Evolutionary conservation across 1,284 basidiomycete species (phyloP).

Genomic region (Quambalaria eucalypti): DNA sequence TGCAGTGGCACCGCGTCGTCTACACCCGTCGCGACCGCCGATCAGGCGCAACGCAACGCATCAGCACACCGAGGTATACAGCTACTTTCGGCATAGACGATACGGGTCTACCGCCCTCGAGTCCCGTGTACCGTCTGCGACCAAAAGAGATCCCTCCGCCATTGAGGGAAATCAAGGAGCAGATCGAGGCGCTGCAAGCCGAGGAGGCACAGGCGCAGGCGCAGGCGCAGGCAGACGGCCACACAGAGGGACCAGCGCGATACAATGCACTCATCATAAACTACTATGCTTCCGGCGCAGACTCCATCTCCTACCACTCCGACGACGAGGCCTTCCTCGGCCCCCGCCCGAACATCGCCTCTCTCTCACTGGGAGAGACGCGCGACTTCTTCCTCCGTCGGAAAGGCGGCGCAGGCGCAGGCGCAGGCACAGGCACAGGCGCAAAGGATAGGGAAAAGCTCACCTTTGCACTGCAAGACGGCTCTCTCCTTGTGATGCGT

Average conservation of each 20-base stretch:
- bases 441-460: slow-evolving; percentile 29
- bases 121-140: not conserved
- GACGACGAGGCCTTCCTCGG: slow-evolving; percentile 49
- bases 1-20: slow-evolving; percentile 16
- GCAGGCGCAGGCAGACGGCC: too few relatives aligned
- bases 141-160: slow-evolving; percentile 9
- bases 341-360: slow-evolving; percentile 46
- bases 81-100: slow-evolving; percentile 16
- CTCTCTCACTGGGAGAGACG: slow-evolving; percentile 43
- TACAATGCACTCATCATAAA: slow-evolving; percentile 45
- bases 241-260: slow-evolving; percentile 23
- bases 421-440: slow-evolving; percentile 7
- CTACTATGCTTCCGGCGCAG: slow-evolving; percentile 47
- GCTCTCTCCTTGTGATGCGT: slow-evolving; percentile 49
- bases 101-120: slow-evolving; percentile 3
- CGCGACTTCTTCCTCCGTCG: slow-evolving; percentile 48
- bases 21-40: slow-evolving; percentile 12
- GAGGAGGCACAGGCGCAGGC: slow-evolving; percentile 45
- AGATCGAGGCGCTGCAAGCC: slow-evolving; percentile 9
- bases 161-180: slow-evolving; percentile 5
- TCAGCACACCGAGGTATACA: slow-evolving; percentile 15
- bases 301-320: slow-evolving; percentile 44
- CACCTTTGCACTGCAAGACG: slow-evolving; percentile 24
- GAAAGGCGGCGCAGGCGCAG: slow-evolving; percentile 31
- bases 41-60: slow-evolving; percentile 1